phyloP scores from a whole-genome alignment of 106 monocot genomes.

The Apostasia shenzhenica region DNA sequence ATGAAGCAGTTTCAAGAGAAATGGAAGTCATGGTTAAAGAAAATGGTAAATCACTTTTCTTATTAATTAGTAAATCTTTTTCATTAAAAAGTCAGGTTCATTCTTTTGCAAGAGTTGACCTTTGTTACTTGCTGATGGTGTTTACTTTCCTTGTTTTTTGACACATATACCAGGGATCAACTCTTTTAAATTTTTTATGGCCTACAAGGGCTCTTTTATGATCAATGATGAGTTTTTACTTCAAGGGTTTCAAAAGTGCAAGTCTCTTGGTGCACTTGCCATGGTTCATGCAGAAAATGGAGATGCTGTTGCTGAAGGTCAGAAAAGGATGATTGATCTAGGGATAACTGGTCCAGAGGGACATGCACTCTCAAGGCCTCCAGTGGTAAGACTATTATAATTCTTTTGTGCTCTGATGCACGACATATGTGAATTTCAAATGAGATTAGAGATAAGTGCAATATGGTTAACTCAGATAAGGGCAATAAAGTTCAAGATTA shows the following conservation, averaged over 20 bases:
- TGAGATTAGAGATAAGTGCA: too few relatives aligned
- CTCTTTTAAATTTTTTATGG: constrained; percentile 99
- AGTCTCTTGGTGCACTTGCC: constrained; percentile 88
- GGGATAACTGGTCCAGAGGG: constrained; percentile 98
- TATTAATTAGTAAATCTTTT: background rate
- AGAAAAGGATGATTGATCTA: constrained; percentile 80
- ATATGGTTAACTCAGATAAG: too few relatives aligned
- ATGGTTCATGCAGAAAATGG: constrained; percentile 99
- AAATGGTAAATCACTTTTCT: constrained; percentile 42
- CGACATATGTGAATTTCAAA: background rate
- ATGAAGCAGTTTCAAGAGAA: constrained; percentile 81
- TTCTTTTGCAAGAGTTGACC: background rate
- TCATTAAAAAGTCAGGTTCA: background rate
- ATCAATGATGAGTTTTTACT: constrained; percentile 82
- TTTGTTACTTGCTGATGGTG: constrained; percentile 3
- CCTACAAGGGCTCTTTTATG: constrained; percentile 96
- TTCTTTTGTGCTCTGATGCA: background rate
- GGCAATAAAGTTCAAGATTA: too few relatives aligned
- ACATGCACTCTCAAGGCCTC: constrained; percentile 94
- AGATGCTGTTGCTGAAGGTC: constrained; percentile 93
- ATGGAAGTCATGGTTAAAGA: constrained; percentile 98
- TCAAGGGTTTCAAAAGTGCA: constrained; percentile 79
- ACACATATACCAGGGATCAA: constrained; percentile 64
- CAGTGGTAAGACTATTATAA: constrained; percentile 47
- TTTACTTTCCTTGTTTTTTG: background rate